These are phyloP conservation scores for Cystofilobasidium bisporidii DNA, from an alignment of 768 basidiomycete genomes.

Conservation along the genomic window DNA sequence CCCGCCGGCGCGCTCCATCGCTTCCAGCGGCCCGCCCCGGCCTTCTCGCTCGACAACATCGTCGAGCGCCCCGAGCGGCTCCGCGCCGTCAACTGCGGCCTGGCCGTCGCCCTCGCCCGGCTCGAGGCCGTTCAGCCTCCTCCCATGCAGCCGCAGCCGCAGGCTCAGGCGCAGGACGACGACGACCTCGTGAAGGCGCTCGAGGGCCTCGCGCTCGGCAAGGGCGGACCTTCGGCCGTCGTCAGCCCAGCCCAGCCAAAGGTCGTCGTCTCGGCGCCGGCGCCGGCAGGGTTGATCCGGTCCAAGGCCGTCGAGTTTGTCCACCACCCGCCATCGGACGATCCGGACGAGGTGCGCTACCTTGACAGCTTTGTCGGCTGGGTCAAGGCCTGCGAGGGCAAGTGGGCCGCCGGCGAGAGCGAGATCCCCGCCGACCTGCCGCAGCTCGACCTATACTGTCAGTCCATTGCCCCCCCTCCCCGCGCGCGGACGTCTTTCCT, in stretches of 20 bases:
- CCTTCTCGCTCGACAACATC: constrained; percentile 48
- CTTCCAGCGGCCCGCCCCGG: constrained; percentile 63
- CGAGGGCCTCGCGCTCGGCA: constrained; percentile 7
- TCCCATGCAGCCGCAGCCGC: not conserved
- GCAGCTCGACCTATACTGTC: constrained; percentile 77
- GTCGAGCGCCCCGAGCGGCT: constrained; percentile 88
- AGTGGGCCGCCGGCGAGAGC: constrained; percentile 53
- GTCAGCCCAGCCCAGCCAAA: not conserved
- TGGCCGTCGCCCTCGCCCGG: constrained; percentile 67
- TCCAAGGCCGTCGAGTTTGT: constrained; percentile 29
- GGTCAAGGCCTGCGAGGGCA: constrained; percentile 53
- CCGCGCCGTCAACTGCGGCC: constrained; percentile 68
- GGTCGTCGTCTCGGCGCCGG: constrained; percentile 2
- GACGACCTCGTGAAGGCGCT: constrained; percentile 19
- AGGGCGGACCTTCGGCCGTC: not conserved
- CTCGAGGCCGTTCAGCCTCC: constrained; percentile 41
- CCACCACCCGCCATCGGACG: constrained; percentile 26
- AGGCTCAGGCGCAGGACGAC: not conserved
- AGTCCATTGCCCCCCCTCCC: too few species aligned
- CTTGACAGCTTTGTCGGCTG: constrained; percentile 39
- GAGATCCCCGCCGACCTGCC: constrained; percentile 66
- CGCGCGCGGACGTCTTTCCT: not conserved
- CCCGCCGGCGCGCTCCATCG: constrained; percentile 40
- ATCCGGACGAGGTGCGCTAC: constrained; percentile 14
- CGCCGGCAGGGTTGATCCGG: constrained; percentile 16